Evolutionary conservation across 1,284 basidiomycete genomes (phyloP).

Genomic region (Ustilago sp.): DNA sequence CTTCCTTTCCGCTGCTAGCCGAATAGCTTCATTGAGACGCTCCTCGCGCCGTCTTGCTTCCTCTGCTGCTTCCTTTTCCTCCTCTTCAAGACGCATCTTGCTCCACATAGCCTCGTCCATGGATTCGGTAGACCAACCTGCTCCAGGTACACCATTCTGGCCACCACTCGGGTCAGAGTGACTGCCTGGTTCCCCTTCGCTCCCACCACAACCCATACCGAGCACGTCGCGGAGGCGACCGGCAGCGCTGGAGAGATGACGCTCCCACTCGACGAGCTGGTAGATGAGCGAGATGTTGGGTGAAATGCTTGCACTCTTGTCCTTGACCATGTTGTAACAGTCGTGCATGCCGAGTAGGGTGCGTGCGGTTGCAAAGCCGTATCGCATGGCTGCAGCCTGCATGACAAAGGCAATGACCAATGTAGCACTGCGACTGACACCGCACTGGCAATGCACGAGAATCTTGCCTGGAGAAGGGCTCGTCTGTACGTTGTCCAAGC

Average conservation of each 20-base stretch:
- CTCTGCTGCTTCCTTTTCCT: slow-evolving; percentile 58
- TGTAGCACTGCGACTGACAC: slow-evolving; percentile 92
- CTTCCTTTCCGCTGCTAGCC: slow-evolving; percentile 39
- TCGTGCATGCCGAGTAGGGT: slow-evolving; percentile 81
- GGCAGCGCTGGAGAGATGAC: slow-evolving; percentile 73
- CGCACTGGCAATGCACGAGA: slow-evolving; percentile 78
- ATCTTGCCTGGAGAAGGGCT: slow-evolving; percentile 36
- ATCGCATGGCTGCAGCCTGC: slow-evolving; percentile 84
- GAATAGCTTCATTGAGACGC: slow-evolving; percentile 44
- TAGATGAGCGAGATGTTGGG: slow-evolving; percentile 96
- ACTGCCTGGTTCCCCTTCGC: slow-evolving; percentile 1
- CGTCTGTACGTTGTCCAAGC: slow-evolving; percentile 35
- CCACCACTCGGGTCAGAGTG: slow-evolving; percentile 8
- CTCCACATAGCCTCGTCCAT: slow-evolving; percentile 67
- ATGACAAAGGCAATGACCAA: slow-evolving; percentile 93
- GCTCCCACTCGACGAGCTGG: slow-evolving; percentile 93
- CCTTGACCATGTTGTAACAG: slow-evolving; percentile 83
- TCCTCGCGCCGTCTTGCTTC: slow-evolving; percentile 44
- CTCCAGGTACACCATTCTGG: slow-evolving; percentile 7
- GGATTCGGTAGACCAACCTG: slow-evolving; percentile 58
- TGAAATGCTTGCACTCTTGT: slow-evolving; percentile 52
- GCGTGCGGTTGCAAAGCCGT: slow-evolving; percentile 62
- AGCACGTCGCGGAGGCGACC: slow-evolving; percentile 46
- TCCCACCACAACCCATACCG: slow-evolving; percentile 5
- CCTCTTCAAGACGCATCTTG: slow-evolving; percentile 60